These are phyloP conservation scores for Tolypocladium inflatum DNA, from an alignment of 2,329 filamentous ascomycete species.

Conservation along the genomic window DNA sequence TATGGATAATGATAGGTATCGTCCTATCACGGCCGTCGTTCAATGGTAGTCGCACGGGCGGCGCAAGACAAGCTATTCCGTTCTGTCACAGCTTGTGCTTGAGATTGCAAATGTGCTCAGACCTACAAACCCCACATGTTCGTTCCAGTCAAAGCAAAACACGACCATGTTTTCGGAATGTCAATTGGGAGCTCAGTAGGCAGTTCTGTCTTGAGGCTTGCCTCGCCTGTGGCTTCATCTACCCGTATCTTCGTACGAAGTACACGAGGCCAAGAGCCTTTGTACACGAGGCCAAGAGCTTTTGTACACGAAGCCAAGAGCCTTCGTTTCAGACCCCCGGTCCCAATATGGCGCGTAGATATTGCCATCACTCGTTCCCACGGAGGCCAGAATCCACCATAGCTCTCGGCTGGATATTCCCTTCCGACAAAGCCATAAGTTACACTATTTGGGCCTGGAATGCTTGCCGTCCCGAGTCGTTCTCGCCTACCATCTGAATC, in stretches of 20 bases:
- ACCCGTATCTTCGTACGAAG: not conserved
- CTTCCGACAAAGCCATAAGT: not conserved
- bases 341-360: not conserved
- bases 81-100: not conserved
- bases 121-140: not conserved
- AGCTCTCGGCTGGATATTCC: not conserved
- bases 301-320: not conserved
- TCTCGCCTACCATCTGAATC: not conserved
- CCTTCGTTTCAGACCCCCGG: not conserved
- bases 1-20: not conserved
- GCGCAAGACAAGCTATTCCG: not conserved
- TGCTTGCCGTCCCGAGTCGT: not conserved
- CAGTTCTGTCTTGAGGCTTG: not conserved
- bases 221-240: not conserved
- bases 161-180: not conserved
- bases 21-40: not conserved
- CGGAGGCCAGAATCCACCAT: not conserved
- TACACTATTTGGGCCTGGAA: not conserved
- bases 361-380: not conserved
- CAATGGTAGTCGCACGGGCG: not conserved
- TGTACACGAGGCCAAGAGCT: too few relatives aligned
- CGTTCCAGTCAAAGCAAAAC: not conserved
- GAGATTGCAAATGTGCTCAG: not conserved
- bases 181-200: not conserved
- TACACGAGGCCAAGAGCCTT: not conserved